Evolutionary conservation across 2,329 filamentous ascomycete species (phyloP).

Genomic region (Onygenales sp.): DNA sequence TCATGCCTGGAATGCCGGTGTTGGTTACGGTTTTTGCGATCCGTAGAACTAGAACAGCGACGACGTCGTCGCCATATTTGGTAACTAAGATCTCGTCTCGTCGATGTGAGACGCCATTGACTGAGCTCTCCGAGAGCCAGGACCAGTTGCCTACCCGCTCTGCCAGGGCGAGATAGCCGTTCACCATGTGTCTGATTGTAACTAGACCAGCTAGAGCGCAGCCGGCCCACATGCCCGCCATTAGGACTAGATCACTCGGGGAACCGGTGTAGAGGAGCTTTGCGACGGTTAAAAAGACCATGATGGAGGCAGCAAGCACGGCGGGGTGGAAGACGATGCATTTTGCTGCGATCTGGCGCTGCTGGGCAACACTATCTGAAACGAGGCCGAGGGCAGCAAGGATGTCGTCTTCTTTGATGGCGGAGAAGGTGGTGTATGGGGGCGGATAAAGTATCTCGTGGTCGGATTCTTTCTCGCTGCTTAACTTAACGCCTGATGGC

Average conservation of each 20-base stretch:
- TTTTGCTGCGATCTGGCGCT: constrained; percentile 58
- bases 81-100: constrained; percentile 56
- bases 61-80: constrained; percentile 57
- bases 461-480: constrained; percentile 9
- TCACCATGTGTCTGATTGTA: constrained; percentile 50
- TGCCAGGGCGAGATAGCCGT: constrained; percentile 54
- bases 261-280: constrained; percentile 30
- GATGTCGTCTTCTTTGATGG: constrained; percentile 48
- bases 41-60: constrained; percentile 58
- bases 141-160: constrained; percentile 49
- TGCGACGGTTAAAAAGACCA: constrained; percentile 28
- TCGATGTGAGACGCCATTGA: constrained; percentile 24
- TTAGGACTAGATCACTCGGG: constrained; percentile 43
- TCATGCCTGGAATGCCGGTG: constrained; percentile 3
- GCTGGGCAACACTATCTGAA: constrained; percentile 73
- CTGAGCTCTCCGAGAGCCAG: constrained; percentile 45
- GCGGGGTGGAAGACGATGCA: constrained; percentile 54
- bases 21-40: constrained; percentile 11
- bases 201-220: constrained; percentile 56
- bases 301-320: constrained; percentile 32
- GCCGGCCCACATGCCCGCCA: constrained; percentile 50
- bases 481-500: background rate
- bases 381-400: constrained; percentile 61
- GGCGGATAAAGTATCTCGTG: constrained; percentile 18
- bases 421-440: constrained; percentile 23